phyloP scores from a whole-genome alignment of 2,329 filamentous ascomycete species.

The Fusarium siculi region DNA sequence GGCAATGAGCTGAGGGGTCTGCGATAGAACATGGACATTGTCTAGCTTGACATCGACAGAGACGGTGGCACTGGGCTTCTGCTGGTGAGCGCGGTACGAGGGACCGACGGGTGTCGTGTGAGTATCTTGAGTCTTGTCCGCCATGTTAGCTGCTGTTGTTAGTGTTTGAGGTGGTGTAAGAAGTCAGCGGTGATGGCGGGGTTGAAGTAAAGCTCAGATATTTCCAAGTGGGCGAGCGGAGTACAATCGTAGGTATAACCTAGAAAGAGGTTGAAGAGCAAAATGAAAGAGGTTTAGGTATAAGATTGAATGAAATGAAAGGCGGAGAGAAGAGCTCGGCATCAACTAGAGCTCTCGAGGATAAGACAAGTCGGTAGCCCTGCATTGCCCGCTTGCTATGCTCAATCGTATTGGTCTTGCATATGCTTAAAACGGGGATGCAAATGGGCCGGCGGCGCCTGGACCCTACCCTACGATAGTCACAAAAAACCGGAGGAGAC shows the following conservation, averaged over 20 bases:
- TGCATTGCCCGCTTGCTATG: slow-evolving; percentile 23
- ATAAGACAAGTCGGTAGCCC: slow-evolving; percentile 36
- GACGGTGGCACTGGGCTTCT: slow-evolving; percentile 89
- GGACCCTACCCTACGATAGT: slow-evolving; percentile 18
- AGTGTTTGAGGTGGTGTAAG: slow-evolving; percentile 9
- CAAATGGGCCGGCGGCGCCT: slow-evolving; percentile 19
- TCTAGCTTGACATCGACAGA: slow-evolving; percentile 83
- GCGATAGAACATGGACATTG: slow-evolving; percentile 89
- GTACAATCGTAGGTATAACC: background rate
- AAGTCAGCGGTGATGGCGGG: slow-evolving; percentile 20
- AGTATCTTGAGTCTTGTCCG: slow-evolving; percentile 40
- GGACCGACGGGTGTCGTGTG: slow-evolving; percentile 78
- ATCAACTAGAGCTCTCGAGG: slow-evolving; percentile 35
- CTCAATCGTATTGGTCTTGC: slow-evolving; percentile 14
- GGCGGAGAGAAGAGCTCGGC: slow-evolving; percentile 25
- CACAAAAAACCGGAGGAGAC: slow-evolving; percentile 32
- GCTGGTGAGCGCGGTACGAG: slow-evolving; percentile 76
- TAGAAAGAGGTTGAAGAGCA: background rate
- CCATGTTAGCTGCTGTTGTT: slow-evolving; percentile 40
- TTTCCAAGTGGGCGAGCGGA: slow-evolving; percentile 19
- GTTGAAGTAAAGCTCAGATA: slow-evolving; percentile 17
- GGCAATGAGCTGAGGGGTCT: slow-evolving; percentile 97
- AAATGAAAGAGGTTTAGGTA: slow-evolving; percentile 9
- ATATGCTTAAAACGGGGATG: slow-evolving; percentile 44
- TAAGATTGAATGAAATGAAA: slow-evolving; percentile 22